These are phyloP conservation scores for Ustilago hordei DNA, from an alignment of 1,284 basidiomycete species.

Conservation along the genomic window DNA sequence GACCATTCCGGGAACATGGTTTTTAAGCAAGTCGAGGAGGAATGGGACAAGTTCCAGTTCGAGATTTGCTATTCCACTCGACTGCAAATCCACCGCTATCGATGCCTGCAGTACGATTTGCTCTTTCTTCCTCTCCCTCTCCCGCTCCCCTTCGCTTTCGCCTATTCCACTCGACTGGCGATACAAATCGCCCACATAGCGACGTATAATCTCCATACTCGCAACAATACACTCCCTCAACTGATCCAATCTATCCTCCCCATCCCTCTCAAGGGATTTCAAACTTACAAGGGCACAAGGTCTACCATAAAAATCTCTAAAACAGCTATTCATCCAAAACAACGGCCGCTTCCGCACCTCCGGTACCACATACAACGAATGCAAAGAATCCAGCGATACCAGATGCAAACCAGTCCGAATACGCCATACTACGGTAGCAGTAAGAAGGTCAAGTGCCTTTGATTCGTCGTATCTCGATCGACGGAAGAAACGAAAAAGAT, in stretches of 20 bases:
- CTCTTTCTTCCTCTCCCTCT: not conserved
- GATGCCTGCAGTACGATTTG: slow-evolving; percentile 57
- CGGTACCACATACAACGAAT: slow-evolving; percentile 62
- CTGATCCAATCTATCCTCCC: slow-evolving; percentile 58
- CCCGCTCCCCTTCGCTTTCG: not conserved
- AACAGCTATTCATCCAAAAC: slow-evolving; percentile 64
- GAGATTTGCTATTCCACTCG: slow-evolving; percentile 63
- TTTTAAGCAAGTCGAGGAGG: slow-evolving; percentile 66
- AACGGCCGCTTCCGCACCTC: slow-evolving; percentile 58
- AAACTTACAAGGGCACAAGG: slow-evolving; percentile 64
- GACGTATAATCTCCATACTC: slow-evolving; percentile 63
- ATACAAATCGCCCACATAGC: slow-evolving; percentile 58
- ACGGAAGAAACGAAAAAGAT: slow-evolving; percentile 61
- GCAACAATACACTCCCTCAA: slow-evolving; percentile 67
- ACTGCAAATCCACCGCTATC: slow-evolving; percentile 56
- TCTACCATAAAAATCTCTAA: slow-evolving; percentile 61
- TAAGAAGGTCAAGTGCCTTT: slow-evolving; percentile 48
- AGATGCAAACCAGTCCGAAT: slow-evolving; percentile 60
- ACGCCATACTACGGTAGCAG: slow-evolving; percentile 55
- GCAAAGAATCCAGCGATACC: slow-evolving; percentile 48
- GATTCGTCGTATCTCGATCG: slow-evolving; percentile 49
- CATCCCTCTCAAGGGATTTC: slow-evolving; percentile 58
- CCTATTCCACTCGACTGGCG: slow-evolving; percentile 12
- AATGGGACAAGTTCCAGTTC: slow-evolving; percentile 68
- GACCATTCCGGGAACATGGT: slow-evolving; percentile 65